These are phyloP conservation scores for Panaeolus cyanescens DNA, from an alignment of 768 basidiomycete species.

Conservation along the genomic window DNA sequence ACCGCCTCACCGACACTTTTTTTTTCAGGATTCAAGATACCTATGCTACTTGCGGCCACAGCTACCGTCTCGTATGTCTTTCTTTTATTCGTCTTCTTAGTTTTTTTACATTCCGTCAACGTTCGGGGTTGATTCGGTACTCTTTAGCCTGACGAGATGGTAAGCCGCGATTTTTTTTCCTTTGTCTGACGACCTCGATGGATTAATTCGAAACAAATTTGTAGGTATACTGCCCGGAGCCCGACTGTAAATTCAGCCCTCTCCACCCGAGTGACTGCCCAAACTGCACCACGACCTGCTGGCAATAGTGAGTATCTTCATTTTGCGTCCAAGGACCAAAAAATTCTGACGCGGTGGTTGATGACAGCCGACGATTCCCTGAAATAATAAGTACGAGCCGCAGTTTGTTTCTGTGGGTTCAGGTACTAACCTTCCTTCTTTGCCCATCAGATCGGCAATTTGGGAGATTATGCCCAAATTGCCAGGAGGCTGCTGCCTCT, in stretches of 20 bases:
- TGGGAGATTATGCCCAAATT: slow-evolving; percentile 28
- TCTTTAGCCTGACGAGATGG: slow-evolving; percentile 61
- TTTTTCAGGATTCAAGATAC: slow-evolving; percentile 60
- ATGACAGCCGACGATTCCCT: slow-evolving; percentile 66
- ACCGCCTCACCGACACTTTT: slow-evolving; percentile 14
- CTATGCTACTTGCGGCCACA: slow-evolving; percentile 60
- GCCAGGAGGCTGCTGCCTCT: slow-evolving; percentile 16
- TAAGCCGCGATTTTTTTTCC: slow-evolving; percentile 18
- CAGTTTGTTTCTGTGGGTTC: neutral
- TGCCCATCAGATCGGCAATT: slow-evolving; percentile 27
- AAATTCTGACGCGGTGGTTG: slow-evolving; percentile 3
- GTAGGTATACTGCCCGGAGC: slow-evolving; percentile 68
- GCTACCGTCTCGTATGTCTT: slow-evolving; percentile 49
- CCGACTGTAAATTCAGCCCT: slow-evolving; percentile 71
- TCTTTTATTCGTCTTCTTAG: slow-evolving; percentile 1
- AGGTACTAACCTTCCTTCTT: neutral
- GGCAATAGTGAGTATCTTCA: slow-evolving; percentile 67
- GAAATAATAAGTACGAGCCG: slow-evolving; percentile 56
- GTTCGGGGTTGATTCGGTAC: slow-evolving; percentile 3
- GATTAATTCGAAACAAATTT: slow-evolving; percentile 13
- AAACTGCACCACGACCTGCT: slow-evolving; percentile 62
- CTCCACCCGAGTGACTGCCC: slow-evolving; percentile 63
- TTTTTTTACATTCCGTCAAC: slow-evolving; percentile 2
- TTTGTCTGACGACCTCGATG: neutral
- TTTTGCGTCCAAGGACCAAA: slow-evolving; percentile 5